phyloP scores from a whole-genome alignment of 371 early-diverging fungal species.

The Mucor saturninus region DNA sequence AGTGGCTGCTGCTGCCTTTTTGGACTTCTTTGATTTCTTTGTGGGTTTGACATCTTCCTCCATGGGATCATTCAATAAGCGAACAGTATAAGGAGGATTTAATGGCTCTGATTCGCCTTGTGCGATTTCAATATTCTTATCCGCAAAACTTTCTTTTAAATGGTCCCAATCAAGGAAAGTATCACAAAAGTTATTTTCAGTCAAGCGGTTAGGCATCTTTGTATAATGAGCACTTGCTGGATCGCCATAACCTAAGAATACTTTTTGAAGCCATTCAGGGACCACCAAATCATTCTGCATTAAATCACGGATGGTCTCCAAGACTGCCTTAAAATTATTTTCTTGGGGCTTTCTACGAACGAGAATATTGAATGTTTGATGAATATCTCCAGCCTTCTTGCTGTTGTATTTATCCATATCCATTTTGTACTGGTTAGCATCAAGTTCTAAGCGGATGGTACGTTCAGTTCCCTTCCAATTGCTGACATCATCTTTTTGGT shows the following conservation, averaged over 20 bases:
- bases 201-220: conserved; percentile 56
- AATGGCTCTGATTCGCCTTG: conserved; percentile 31
- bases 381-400: conserved; percentile 60
- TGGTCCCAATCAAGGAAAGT: conserved; percentile 88
- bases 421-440: conserved; percentile 83
- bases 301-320: conserved; percentile 88
- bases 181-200: conserved; percentile 77
- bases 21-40: conserved; percentile 53
- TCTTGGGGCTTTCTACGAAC: conserved; percentile 86
- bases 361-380: conserved; percentile 86
- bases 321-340: conserved; percentile 91
- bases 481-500: conserved; percentile 40
- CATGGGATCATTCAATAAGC: conserved; percentile 42
- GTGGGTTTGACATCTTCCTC: conserved; percentile 38
- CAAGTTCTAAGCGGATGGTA: conserved; percentile 81
- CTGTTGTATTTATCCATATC: conserved; percentile 42
- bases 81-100: conserved; percentile 69
- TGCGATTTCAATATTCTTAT: conserved; percentile 17
- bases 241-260: conserved; percentile 94
- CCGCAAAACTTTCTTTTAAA: conserved; percentile 70
- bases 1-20: conserved; percentile 38
- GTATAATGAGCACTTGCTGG: conserved; percentile 77
- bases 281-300: conserved; percentile 80
- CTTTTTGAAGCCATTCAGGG: conserved; percentile 90
- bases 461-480: conserved; percentile 59